Percentiles rank a stretch among this genome's conserved stretches.
Conservation (phyloP, 2,329 filamentous ascomycete genomes). For the Dactylellina parvicollis region DNA sequence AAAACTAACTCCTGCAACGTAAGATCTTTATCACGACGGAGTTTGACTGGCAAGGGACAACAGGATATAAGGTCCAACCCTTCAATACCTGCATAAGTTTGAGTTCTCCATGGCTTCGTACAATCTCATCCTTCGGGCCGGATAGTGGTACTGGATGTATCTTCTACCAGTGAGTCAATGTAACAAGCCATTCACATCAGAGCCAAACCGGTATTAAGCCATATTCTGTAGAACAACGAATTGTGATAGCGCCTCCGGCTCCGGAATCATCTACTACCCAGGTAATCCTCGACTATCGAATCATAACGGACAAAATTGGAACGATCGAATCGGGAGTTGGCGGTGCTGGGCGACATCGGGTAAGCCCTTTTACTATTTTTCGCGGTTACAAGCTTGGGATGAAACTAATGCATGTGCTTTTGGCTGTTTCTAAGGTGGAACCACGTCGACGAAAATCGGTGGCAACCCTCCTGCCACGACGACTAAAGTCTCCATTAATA, state of each 20-base stretch:
- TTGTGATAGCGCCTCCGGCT: not conserved
- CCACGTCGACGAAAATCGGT: too few species aligned
- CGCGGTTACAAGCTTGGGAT: too few species aligned
- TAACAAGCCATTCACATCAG: too few species aligned
- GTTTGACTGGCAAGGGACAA: not conserved
- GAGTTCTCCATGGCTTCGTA: constrained; percentile 6
- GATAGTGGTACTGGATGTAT: constrained; percentile 5
- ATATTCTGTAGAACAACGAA: not conserved
- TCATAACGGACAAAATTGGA: constrained; percentile 3
- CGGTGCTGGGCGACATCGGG: constrained; percentile 16
- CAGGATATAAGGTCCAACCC: constrained; percentile 18
- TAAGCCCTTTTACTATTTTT: too few species aligned
- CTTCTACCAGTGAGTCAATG: constrained; percentile 19
- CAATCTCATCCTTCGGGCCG: constrained; percentile 12
- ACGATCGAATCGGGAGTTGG: constrained; percentile 22
- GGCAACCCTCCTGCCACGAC: too few species aligned
- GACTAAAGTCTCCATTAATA: too few species aligned
- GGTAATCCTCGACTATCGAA: not conserved
- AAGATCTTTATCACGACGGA: constrained; percentile 18
- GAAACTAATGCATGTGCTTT: too few species aligned
- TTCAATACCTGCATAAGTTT: constrained; percentile 15
- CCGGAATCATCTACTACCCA: not conserved
- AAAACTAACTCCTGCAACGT: not conserved
- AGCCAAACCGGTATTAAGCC: not conserved
- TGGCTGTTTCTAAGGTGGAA: too few species aligned